Base-by-base conservation (phyloP, 2,329 filamentous ascomycete species). In the Mycocentrospora acerina region DNA sequence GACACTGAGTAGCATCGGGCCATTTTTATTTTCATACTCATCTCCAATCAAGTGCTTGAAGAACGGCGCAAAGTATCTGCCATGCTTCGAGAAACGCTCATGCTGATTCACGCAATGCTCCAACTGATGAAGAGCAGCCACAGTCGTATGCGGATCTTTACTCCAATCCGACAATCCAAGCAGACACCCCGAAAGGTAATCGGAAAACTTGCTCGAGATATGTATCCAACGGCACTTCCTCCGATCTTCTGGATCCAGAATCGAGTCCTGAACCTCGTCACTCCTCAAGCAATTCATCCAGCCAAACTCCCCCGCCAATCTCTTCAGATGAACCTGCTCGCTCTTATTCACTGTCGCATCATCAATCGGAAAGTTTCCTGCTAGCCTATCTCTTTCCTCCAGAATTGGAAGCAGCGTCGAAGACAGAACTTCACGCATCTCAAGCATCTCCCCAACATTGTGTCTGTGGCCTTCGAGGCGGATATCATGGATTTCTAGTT, bases 11-110 rank as follows among this genome's bases (percentile, higher is more conserved):
- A 72, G 52, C 54, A 71, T 55, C 4, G 69, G 68, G 4, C 40
- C 57, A 48, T 47, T 38, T 41, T 34, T 14, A 4, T 12, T 35
- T 17, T 14, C 35, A 10, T 42, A 43, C 3, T 40, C 27, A 4
- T 34, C 42, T 7, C 58, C 48, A 4, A 44, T 35, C 3, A 72
- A 51, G n/a, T 55, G 46, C 40, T 69, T 55, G 14, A 62, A 61
- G 41, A 71, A 72, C 1, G 69, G 69, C 14, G 65, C 58, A 47
- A 72, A 72, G 37, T 69, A 68, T 40, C 68, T 60, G 10, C 70
- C 69, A 48, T 72, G 70, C 37, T 70, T 70, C 2, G 69, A 71
- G 42, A 70, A 71, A 0, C 70, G 58, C 29, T 70, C 69, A 22
- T 71, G 62, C 32, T 66, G 60, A 28, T 68, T 55, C 22, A 72